A percentile compares a stretch with the other conserved stretches of the same genome.
Evolutionary conservation across 768 basidiomycete species (phyloP).

Genomic region (Leccinum subtestaceum): DNA sequence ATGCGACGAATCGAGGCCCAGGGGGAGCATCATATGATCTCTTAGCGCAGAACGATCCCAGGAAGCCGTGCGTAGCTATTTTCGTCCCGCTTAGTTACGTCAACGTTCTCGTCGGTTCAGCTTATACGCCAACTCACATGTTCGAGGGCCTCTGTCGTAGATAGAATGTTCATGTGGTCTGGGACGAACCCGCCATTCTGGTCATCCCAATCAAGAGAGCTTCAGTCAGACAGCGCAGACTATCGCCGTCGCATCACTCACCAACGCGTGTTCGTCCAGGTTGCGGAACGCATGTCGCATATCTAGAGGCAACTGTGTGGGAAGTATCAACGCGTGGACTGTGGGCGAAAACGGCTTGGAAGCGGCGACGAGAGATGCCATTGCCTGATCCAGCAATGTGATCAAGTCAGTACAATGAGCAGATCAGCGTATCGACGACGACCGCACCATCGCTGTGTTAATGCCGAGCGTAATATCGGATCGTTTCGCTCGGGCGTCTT

Average conservation of each 20-base stretch:
- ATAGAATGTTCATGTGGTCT: constrained; percentile 77
- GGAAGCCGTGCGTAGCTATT: constrained; percentile 48
- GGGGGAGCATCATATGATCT: constrained; percentile 54
- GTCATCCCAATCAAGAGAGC: neutral
- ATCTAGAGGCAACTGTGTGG: constrained; percentile 72
- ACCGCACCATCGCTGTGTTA: constrained; percentile 50
- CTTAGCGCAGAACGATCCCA: constrained; percentile 50
- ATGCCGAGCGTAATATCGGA: constrained; percentile 62
- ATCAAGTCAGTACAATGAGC: neutral
- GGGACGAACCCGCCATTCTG: constrained; percentile 55
- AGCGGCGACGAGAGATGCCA: constrained; percentile 49
- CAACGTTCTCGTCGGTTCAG: neutral
- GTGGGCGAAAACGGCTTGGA: constrained; percentile 68
- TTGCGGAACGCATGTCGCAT: constrained; percentile 64
- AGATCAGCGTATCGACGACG: neutral
- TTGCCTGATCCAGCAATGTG: constrained; percentile 38
- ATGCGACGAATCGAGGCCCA: constrained; percentile 44
- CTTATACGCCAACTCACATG: constrained; percentile 46
- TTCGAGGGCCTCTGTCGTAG: constrained; percentile 49
- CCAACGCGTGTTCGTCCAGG: constrained; percentile 61
- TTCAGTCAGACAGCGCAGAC: neutral
- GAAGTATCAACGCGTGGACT: constrained; percentile 70
- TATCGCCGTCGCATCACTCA: constrained; percentile 31
- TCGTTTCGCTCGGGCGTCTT: constrained; percentile 58
- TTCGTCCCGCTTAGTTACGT: constrained; percentile 5